A percentile compares a stretch with the other conserved stretches of the same genome.
Evolutionary conservation across 2,329 filamentous ascomycete species (phyloP).

Genomic region (Pseudocercospora pini-densiflorae): DNA sequence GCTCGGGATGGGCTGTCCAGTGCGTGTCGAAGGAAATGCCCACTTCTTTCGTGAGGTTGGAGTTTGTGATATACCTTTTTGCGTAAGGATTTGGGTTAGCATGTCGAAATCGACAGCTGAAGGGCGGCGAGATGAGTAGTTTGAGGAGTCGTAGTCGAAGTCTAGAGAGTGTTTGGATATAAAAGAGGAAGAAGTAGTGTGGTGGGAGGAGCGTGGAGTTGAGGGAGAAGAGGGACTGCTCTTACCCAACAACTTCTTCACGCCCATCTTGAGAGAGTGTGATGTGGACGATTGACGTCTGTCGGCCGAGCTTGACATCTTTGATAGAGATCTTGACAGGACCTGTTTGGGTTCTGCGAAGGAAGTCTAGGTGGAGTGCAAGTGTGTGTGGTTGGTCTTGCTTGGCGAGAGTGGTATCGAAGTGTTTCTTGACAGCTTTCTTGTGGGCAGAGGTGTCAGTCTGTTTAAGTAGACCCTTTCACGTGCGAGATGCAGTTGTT

Average conservation of each 20-base stretch:
- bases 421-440: conserved; percentile 63
- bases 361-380: conserved; percentile 67
- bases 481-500: conserved; percentile 8
- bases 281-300: conserved; percentile 67
- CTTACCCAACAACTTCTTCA: conserved; percentile 62
- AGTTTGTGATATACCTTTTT: conserved; percentile 63
- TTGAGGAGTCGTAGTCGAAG: conserved; percentile 17
- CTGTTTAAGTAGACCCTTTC: conserved; percentile 10
- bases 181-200: conserved; percentile 8
- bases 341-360: conserved; percentile 65
- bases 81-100: conserved; percentile 38
- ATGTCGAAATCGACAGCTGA: conserved; percentile 24
- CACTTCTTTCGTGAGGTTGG: conserved; percentile 62
- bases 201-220: conserved; percentile 5
- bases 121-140: conserved; percentile 10
- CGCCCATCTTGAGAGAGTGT: conserved; percentile 58
- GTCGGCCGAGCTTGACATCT: conserved; percentile 67
- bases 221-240: conserved; percentile 2
- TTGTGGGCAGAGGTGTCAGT: conserved; percentile 40
- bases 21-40: conserved; percentile 62
- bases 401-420: conserved; percentile 60
- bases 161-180: conserved; percentile 13
- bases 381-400: conserved; percentile 67
- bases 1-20: conserved; percentile 56
- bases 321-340: conserved; percentile 62